Conservation (phyloP, 768 basidiomycete species). For the Panaeolus cyanescens region DNA sequence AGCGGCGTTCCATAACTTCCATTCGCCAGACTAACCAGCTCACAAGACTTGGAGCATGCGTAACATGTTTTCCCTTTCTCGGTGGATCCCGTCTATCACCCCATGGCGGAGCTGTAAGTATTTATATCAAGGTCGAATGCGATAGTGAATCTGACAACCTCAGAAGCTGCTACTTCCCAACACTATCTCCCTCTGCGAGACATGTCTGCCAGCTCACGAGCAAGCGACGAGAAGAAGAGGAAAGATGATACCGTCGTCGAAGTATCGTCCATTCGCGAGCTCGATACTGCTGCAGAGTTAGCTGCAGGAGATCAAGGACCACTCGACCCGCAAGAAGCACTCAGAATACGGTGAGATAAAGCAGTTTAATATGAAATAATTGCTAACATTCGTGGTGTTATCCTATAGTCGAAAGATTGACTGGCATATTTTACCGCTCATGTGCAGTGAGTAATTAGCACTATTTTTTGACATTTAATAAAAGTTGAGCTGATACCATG, state of each 20-base stretch:
- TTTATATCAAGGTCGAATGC: slow-evolving; percentile 14
- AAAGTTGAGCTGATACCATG: background rate
- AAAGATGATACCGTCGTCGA: slow-evolving; percentile 35
- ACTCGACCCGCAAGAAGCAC: slow-evolving; percentile 54
- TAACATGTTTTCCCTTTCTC: slow-evolving; percentile 11
- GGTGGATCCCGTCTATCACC: slow-evolving; percentile 15
- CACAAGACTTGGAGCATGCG: slow-evolving; percentile 8
- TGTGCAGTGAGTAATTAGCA: slow-evolving; percentile 57
- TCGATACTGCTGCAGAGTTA: slow-evolving; percentile 66
- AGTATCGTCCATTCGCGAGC: slow-evolving; percentile 43
- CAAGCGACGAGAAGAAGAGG: slow-evolving; percentile 38
- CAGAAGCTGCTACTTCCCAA: slow-evolving; percentile 19
- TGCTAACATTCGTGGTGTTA: background rate
- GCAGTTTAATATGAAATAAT: background rate
- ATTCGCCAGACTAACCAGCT: background rate
- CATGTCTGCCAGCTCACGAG: slow-evolving; percentile 41
- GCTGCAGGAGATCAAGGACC: slow-evolving; percentile 43
- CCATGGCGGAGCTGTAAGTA: slow-evolving; percentile 19
- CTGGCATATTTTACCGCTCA: slow-evolving; percentile 65
- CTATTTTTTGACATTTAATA: background rate
- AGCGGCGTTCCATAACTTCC: background rate
- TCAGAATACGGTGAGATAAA: slow-evolving; percentile 47
- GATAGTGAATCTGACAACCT: slow-evolving; percentile 12
- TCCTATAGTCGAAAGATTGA: slow-evolving; percentile 61
- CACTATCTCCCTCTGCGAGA: slow-evolving; percentile 42